Conservation (phyloP, 2,329 filamentous ascomycete species). For the Arachnomyces sp. region DNA sequence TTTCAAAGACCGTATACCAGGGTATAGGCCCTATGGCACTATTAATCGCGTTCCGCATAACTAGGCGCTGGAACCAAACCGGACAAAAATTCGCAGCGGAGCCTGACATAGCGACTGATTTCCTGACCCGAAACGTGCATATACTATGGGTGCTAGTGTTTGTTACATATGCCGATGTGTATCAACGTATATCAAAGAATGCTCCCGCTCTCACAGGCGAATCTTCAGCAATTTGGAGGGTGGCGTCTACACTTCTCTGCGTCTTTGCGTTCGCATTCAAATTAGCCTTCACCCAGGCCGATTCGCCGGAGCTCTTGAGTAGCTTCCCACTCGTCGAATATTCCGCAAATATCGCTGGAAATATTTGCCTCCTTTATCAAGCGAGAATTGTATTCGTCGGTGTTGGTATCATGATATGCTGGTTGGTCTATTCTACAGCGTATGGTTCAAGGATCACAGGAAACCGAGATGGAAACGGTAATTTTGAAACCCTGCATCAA, state of each 20-base stretch:
- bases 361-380: conserved; percentile 41
- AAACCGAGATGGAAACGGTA: conserved; percentile 3
- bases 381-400: conserved; percentile 44
- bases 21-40: conserved; percentile 37
- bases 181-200: conserved; percentile 32
- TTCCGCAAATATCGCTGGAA: conserved; percentile 30
- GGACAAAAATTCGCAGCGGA: conserved; percentile 93
- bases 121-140: conserved; percentile 55
- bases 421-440: conserved; percentile 14
- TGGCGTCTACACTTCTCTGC: conserved; percentile 15
- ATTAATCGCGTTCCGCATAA: conserved; percentile 55
- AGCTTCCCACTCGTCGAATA: conserved; percentile 24
- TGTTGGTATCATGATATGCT: conserved; percentile 27
- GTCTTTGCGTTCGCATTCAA: conserved; percentile 71
- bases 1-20: background rate
- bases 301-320: conserved; percentile 71
- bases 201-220: conserved; percentile 16
- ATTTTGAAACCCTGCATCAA: background rate
- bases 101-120: conserved; percentile 70
- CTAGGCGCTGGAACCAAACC: conserved; percentile 87
- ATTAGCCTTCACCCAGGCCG: conserved; percentile 74
- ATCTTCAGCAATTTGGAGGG: conserved; percentile 18
- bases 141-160: conserved; percentile 68
- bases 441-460: background rate
- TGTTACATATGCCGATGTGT: conserved; percentile 57